Percentiles rank a stretch among this genome's conserved stretches.
phyloP scores from a whole-genome alignment of 2,329 filamentous ascomycete species.

The Phialophora chinensis region DNA sequence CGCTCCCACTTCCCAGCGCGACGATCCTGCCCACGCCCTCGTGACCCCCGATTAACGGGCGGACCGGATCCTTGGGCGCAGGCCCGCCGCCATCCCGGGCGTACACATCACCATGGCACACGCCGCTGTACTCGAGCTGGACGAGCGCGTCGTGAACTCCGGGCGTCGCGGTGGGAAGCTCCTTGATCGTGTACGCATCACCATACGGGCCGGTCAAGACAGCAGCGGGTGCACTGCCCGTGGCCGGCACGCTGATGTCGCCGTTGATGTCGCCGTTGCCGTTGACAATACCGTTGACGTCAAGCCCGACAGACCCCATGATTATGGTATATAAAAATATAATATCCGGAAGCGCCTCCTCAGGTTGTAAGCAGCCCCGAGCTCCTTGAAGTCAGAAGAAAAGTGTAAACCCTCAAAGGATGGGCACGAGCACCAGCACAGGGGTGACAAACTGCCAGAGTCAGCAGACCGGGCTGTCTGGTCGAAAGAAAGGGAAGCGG shows the following conservation, averaged over 20 bases:
- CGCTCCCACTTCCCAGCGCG: conserved; percentile 6
- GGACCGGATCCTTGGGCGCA: conserved; percentile 14
- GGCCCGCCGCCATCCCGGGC: conserved; percentile 23
- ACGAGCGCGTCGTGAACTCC: conserved; percentile 11
- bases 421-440: not conserved
- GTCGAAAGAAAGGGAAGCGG: not conserved
- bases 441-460: not conserved
- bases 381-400: not conserved
- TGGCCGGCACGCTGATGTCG: not conserved
- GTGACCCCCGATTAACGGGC: conserved; percentile 19
- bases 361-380: not conserved
- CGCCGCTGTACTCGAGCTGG: conserved; percentile 20
- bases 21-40: conserved; percentile 20
- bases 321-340: not conserved
- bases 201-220: conserved; percentile 19
- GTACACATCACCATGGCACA: conserved; percentile 27
- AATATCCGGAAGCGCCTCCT: not conserved
- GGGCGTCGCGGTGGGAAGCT: not conserved
- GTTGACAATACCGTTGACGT: not conserved
- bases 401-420: not conserved
- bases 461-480: not conserved
- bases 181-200: conserved; percentile 12
- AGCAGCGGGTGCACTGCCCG: not conserved
- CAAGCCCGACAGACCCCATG: not conserved
- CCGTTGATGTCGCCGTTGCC: not conserved